Evolutionary conservation across 495 filamentous ascomycete genomes (phyloP).

Genomic region (Penicillium coprophilum): DNA sequence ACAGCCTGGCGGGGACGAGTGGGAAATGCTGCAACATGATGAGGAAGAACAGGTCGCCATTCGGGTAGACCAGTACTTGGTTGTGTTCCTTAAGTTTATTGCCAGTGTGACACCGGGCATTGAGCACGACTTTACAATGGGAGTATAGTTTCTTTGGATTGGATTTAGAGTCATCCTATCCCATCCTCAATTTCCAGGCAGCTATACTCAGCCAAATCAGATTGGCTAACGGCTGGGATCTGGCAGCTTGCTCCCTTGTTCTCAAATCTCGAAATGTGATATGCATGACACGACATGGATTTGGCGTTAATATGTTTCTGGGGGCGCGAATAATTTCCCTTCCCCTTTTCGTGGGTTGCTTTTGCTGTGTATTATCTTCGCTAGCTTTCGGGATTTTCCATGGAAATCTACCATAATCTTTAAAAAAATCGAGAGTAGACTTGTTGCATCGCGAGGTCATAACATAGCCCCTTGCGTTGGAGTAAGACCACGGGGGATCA

Average conservation of each 20-base stretch:
- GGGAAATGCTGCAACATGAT: conserved; percentile 72
- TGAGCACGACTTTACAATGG: conserved; percentile 98
- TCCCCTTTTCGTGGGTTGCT: background rate
- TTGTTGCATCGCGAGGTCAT: conserved; percentile 1
- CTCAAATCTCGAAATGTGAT: conserved; percentile 10
- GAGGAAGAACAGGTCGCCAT: conserved; percentile 85
- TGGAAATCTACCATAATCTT: background rate
- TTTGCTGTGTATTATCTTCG: conserved; percentile 10
- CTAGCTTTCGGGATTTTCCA: background rate
- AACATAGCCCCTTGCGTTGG: conserved; percentile 9
- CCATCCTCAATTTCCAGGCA: background rate
- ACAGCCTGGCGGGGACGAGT: conserved; percentile 71
- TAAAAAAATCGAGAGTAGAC: conserved; percentile 1
- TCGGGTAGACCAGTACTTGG: conserved; percentile 94
- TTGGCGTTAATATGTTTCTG: conserved; percentile 26
- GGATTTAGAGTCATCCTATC: background rate
- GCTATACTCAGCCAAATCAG: conserved; percentile 4
- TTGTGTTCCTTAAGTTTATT: conserved; percentile 98
- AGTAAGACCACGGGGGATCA: background rate
- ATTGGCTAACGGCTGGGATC: background rate
- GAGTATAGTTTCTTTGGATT: conserved; percentile 55
- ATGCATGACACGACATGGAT: conserved; percentile 24
- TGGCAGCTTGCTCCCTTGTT: background rate
- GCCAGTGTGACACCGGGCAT: conserved; percentile 95
- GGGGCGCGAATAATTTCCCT: background rate